phyloP scores from a whole-genome alignment of 2,329 filamentous ascomycete species.

The Grosmannia clavigera region DNA sequence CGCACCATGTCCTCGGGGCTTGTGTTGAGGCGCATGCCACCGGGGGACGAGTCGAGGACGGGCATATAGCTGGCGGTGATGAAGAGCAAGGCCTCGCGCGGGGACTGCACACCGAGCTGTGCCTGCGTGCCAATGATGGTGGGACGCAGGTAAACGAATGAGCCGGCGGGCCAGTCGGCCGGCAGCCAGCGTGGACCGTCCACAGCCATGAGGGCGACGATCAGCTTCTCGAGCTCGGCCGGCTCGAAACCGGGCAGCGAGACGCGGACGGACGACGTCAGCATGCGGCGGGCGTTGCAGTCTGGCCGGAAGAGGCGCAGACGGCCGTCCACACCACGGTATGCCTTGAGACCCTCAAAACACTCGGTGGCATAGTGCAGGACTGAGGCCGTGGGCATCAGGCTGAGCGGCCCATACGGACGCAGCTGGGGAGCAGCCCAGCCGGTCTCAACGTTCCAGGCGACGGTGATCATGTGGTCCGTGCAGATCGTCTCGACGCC shows the following conservation, averaged over 20 bases:
- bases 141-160: conserved; percentile 74
- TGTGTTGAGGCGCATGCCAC: conserved; percentile 63
- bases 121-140: conserved; percentile 75
- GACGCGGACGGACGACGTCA: conserved; percentile 50
- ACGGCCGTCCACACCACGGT: conserved; percentile 63
- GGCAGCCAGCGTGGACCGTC: conserved; percentile 75
- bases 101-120: conserved; percentile 68
- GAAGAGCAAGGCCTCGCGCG: conserved; percentile 78
- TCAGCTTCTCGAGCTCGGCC: conserved; percentile 59
- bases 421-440: conserved; percentile 64
- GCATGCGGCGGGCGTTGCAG: conserved; percentile 56
- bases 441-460: conserved; percentile 52
- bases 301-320: conserved; percentile 68
- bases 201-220: conserved; percentile 56
- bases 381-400: conserved; percentile 70
- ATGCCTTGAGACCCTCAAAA: conserved; percentile 76
- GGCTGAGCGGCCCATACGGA: conserved; percentile 63
- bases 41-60: conserved; percentile 34
- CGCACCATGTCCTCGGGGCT: conserved; percentile 72
- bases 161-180: conserved; percentile 44
- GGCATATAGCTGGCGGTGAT: conserved; percentile 59
- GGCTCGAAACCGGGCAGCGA: conserved; percentile 64
- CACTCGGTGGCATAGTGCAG: conserved; percentile 87
- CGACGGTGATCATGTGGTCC: conserved; percentile 77
- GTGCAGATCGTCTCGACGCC: conserved; percentile 49